phyloP scores from a whole-genome alignment of 2,329 filamentous ascomycete genomes.

The Pseudogymnoascus sp. region DNA sequence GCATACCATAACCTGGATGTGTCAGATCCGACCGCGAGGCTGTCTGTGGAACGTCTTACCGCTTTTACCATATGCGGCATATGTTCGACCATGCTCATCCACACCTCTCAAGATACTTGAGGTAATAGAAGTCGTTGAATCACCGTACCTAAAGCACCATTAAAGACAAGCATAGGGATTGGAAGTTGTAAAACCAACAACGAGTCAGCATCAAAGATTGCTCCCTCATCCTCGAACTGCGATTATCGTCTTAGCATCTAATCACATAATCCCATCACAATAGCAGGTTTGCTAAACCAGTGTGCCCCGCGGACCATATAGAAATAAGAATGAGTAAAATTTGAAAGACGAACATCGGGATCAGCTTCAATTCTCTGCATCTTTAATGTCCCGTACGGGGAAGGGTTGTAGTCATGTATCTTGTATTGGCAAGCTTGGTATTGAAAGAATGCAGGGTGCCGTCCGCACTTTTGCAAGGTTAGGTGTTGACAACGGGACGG shows the following conservation, averaged over 20 bases:
- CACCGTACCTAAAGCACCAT: background rate
- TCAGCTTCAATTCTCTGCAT: background rate
- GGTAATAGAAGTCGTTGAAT: constrained; percentile 12
- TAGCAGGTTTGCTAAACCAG: background rate
- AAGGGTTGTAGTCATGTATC: background rate
- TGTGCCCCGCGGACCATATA: background rate
- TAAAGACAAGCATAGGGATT: background rate
- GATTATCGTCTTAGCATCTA: background rate
- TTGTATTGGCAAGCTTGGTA: background rate
- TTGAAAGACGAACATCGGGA: background rate
- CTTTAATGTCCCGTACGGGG: background rate
- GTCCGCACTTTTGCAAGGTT: background rate
- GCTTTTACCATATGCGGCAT: constrained; percentile 22
- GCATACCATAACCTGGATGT: constrained; percentile 32
- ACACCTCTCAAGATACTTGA: constrained; percentile 19
- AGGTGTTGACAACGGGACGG: background rate
- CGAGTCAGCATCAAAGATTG: background rate
- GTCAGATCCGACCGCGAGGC: background rate
- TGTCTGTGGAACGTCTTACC: constrained; percentile 8
- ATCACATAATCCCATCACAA: background rate
- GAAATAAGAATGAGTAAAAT: background rate
- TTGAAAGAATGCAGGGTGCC: background rate
- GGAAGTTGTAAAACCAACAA: background rate
- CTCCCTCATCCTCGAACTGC: background rate
- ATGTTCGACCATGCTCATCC: constrained; percentile 22